phyloP scores from a whole-genome alignment of 2,329 filamentous ascomycete species.

The Penicillium sumatraense region DNA sequence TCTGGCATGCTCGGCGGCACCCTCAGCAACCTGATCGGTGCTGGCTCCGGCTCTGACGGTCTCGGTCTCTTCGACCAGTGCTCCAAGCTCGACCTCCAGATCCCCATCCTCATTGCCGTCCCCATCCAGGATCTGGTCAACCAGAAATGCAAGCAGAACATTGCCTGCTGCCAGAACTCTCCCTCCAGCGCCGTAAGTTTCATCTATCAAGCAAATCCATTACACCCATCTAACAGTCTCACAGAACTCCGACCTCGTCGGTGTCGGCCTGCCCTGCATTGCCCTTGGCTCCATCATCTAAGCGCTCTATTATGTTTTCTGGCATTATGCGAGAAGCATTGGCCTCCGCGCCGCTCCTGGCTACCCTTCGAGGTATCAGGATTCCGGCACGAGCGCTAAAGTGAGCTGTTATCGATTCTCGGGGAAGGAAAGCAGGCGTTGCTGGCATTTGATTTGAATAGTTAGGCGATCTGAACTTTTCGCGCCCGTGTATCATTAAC shows the following conservation, averaged over 20 bases:
- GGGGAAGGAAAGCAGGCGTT: slow-evolving; percentile 20
- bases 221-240: slow-evolving; percentile 5
- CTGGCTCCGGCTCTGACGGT: slow-evolving; percentile 37
- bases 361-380: background rate
- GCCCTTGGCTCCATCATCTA: slow-evolving; percentile 45
- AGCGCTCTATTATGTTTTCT: slow-evolving; percentile 22
- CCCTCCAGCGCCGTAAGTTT: slow-evolving; percentile 35
- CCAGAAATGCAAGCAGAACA: slow-evolving; percentile 47
- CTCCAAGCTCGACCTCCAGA: slow-evolving; percentile 42
- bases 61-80: slow-evolving; percentile 48
- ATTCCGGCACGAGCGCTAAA: slow-evolving; percentile 1
- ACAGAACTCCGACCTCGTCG: slow-evolving; percentile 39
- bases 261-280: slow-evolving; percentile 43
- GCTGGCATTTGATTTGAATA: slow-evolving; percentile 18
- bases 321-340: slow-evolving; percentile 18
- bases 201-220: rapidly evolving
- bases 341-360: slow-evolving; percentile 4
- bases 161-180: slow-evolving; percentile 46
- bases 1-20: slow-evolving; percentile 38
- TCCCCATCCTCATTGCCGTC: slow-evolving; percentile 33
- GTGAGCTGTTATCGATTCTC: slow-evolving; percentile 22
- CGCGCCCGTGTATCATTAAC: slow-evolving; percentile 33
- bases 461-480: slow-evolving; percentile 24
- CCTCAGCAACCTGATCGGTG: slow-evolving; percentile 40
- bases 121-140: slow-evolving; percentile 39